Conservation (phyloP, 1,139 yeast species). For the Debaryomyces subglobosus region DNA sequence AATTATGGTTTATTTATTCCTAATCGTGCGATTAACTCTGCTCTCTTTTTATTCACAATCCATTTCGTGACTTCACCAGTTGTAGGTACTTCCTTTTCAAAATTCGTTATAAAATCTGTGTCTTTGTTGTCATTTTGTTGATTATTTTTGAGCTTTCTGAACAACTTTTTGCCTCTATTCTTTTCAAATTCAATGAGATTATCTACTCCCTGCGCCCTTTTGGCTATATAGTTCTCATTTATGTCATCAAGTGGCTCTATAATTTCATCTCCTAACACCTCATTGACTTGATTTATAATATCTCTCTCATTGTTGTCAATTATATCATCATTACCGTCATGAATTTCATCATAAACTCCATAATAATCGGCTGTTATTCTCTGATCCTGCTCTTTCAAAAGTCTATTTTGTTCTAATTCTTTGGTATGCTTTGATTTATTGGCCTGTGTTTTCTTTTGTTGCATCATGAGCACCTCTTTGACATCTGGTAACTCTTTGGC, state of each 20-base stretch:
- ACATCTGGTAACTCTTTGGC: slow-evolving; percentile 84
- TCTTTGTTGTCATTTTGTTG: slow-evolving; percentile 7
- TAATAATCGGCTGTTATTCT: slow-evolving; percentile 34
- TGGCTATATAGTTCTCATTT: slow-evolving; percentile 9
- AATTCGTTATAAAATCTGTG: slow-evolving; percentile 19
- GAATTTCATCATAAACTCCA: slow-evolving; percentile 45
- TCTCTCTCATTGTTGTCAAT: slow-evolving; percentile 13
- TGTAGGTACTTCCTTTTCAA: slow-evolving; percentile 35
- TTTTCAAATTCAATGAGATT: slow-evolving; percentile 26
- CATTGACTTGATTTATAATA: slow-evolving; percentile 18
- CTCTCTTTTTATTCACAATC: slow-evolving; percentile 49
- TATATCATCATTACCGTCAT: not conserved
- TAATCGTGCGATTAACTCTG: slow-evolving; percentile 43
- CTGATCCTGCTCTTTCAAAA: slow-evolving; percentile 22
- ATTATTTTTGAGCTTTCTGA: slow-evolving; percentile 13
- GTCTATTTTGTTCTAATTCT: slow-evolving; percentile 17
- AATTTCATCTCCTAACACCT: slow-evolving; percentile 16
- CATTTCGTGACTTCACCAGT: slow-evolving; percentile 46
- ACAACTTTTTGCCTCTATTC: slow-evolving; percentile 13
- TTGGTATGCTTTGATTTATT: slow-evolving; percentile 17
- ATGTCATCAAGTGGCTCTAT: slow-evolving; percentile 14
- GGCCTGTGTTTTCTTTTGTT: slow-evolving; percentile 23
- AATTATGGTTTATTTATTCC: slow-evolving; percentile 12
- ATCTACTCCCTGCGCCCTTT: slow-evolving; percentile 12
- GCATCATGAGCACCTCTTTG: slow-evolving; percentile 49